Evolutionary conservation across 306 rosid genomes (phyloP), one percentile per base, ranked within the genome.

Genomic region (Amphicarpaea edgeworthii): DNA sequence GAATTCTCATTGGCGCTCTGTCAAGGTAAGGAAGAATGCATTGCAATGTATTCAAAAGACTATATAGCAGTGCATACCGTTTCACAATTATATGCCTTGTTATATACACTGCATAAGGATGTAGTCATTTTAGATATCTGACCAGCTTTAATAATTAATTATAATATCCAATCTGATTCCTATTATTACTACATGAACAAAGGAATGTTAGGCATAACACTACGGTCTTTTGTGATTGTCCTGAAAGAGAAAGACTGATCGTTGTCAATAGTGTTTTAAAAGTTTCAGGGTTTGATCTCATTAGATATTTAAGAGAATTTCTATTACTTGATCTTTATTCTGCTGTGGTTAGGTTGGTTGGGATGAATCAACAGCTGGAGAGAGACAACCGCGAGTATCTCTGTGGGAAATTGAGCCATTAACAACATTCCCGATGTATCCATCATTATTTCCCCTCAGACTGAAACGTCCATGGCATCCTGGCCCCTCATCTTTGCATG

Each of bases 361-460:
- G 98, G 98, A 93, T 80, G 98, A 93, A 83, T 90, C 98, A 50
- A 89, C 98, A 49, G 93, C 98, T 50, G 94, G 94, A 66, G 96
- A 93, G 82, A 86, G 94, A 80, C 96, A 88, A 74, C 96, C 98
- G 37, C 90, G 98, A 72, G 98, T 93, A 40, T 93, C 96, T 0
- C 76, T 93, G 43, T 93, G 98, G 98, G 98, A 93, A 85, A 93
- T 93, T 78, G 97, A 93, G 84, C 97, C 97, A 30, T 87, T 93
- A 66, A 90, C 97, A 61, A 93, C 96, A 43, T 93, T 93, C 65
- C 97, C 97, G 1, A 93, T 93, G 97, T 93, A 93, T 78, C 96
- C 97, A 1, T 93, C 97, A 17, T 76, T 90, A 24, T 93, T 90
- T 78, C 97, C 96, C n/a, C 96, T 93, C 62, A 69, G 96, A 70